phyloP scores from a whole-genome alignment of 2,329 filamentous ascomycete genomes.

The Acrocalymma vagum region DNA sequence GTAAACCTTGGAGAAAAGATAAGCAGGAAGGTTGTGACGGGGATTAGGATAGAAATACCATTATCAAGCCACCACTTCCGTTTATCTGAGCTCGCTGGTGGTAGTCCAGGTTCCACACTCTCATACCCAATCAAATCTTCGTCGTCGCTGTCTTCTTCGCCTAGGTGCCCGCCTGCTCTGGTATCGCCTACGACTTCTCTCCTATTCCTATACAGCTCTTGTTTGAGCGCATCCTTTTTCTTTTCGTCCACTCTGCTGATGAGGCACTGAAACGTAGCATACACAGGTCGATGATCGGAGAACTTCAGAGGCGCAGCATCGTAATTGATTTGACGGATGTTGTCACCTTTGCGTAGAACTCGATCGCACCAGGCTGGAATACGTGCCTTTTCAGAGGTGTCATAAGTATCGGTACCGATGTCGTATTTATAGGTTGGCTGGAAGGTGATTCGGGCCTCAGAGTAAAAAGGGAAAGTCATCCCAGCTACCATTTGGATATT shows the following conservation, averaged over 20 bases:
- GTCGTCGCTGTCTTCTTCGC: conserved; percentile 69
- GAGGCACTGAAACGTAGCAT: conserved; percentile 84
- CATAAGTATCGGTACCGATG: conserved; percentile 85
- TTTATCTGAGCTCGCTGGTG: conserved; percentile 68
- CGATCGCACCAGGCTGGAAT: conserved; percentile 98
- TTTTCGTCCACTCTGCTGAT: conserved; percentile 83
- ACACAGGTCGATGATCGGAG: conserved; percentile 96
- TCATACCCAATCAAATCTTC: conserved; percentile 85
- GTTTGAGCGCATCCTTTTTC: conserved; percentile 75
- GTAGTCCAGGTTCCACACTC: conserved; percentile 79
- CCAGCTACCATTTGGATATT: conserved; percentile 97
- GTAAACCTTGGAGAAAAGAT: conserved; percentile 64
- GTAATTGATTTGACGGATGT: conserved; percentile 84
- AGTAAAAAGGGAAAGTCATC: conserved; percentile 88
- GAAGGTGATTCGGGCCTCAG: conserved; percentile 87
- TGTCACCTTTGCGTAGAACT: conserved; percentile 84
- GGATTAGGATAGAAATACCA: conserved; percentile 64
- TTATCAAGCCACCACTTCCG: conserved; percentile 73
- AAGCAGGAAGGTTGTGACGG: conserved; percentile 29
- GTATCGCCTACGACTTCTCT: conserved; percentile 72
- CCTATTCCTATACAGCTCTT: conserved; percentile 75
- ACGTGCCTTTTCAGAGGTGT: conserved; percentile 92
- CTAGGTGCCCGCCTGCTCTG: conserved; percentile 61
- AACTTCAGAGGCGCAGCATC: conserved; percentile 83
- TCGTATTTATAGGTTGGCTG: conserved; percentile 97